Evolutionary conservation across 805 yeast genomes (phyloP).

Genomic region (Yarrowia yakushimensis): DNA sequence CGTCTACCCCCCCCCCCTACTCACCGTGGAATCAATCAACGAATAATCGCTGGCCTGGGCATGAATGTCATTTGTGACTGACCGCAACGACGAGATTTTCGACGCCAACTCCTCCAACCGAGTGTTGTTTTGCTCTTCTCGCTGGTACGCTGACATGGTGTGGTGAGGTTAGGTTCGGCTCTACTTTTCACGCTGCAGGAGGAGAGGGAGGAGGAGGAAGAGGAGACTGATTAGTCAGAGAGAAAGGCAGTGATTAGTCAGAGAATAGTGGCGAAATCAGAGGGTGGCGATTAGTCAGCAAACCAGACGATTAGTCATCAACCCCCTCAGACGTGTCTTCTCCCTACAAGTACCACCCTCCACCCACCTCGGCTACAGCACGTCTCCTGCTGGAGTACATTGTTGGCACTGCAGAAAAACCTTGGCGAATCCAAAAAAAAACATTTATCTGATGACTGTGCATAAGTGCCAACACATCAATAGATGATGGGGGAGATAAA

Average conservation of each 20-base stretch:
- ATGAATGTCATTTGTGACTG: constrained; percentile 65
- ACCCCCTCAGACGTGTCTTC: too few species aligned
- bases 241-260: background rate
- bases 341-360: too few species aligned
- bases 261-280: too few species aligned
- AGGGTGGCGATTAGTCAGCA: too few species aligned
- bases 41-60: constrained; percentile 53
- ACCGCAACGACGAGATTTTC: constrained; percentile 60
- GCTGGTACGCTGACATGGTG: constrained; percentile 22
- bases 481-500: background rate
- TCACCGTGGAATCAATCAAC: constrained; percentile 41
- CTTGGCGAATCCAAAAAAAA: constrained; percentile 2
- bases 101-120: constrained; percentile 61
- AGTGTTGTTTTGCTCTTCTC: constrained; percentile 50
- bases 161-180: background rate
- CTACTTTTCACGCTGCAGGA: background rate
- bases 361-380: too few species aligned
- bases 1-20: constrained; percentile 23
- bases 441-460: constrained; percentile 10
- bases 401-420: background rate
- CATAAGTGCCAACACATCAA: constrained; percentile 16
- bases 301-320: too few species aligned
- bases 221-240: too few species aligned
- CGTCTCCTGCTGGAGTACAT: background rate
- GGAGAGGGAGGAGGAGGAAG: too few species aligned